Base-by-base conservation (phyloP, 257 asterid species). In the Solanum gracilifrons region DNA sequence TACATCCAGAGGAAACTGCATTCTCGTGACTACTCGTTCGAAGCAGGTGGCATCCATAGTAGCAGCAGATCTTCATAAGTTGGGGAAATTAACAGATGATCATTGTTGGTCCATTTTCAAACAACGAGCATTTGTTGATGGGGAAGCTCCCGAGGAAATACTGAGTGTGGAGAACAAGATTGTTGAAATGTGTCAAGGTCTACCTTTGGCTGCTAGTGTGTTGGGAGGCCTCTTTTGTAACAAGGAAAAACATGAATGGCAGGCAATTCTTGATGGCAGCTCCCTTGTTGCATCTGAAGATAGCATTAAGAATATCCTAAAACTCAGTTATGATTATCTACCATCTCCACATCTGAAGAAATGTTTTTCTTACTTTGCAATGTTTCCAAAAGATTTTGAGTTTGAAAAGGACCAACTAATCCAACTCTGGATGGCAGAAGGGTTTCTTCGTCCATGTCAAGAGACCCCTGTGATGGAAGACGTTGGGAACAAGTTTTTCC, bases 241-340 rank as follows among this genome's bases (percentile, higher is more conserved):
- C 37, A 88, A 51, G 83, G 25, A 71, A 20, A 84, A 29, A 41
- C 31, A 76, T 8, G 87, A 87, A 39, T 88, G 92, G 92, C 33
- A 5, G n/a, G 16, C n/a, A 60, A 55, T 88, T 71, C 77, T 71
- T 71, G n/a, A 31, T 31, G n/a, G 41, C 5, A 71, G 33, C n/a
- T 12, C n/a, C 77, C 77, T 71, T 15, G 5, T 16, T 31, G 77
- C n/a, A 15, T 10, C 3, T 32, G 77, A 31, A 20, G 55, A 79
- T 74, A 31, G 20, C 25, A 20, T 25, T 9, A 86, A 43, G 71
- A 71, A 60, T 32, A 88, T 89, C 13, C 85, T 89, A 62, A 86
- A 74, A 77, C 68, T 91, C 71, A 91, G 87, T 80, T 89, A 71
- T 37, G 83, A 41, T 71, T 83, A 88, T 87, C 84, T 91, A 83